Conservation (phyloP, 2,329 filamentous ascomycete species). For the Exophiala oligosperma region DNA sequence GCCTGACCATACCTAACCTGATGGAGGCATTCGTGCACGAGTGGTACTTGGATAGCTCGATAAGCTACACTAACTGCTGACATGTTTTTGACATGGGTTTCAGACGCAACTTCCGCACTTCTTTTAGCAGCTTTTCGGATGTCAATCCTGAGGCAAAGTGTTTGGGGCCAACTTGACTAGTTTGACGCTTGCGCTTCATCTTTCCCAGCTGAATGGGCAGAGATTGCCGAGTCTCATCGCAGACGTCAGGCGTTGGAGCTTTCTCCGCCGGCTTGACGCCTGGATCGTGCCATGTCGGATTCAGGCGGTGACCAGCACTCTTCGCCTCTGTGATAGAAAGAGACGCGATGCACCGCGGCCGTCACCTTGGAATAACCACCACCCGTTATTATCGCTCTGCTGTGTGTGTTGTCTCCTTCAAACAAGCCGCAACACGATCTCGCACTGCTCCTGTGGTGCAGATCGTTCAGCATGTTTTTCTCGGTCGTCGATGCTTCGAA, state of each 20-base stretch:
- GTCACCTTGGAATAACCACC: background rate
- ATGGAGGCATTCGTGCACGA: background rate
- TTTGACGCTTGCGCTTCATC: no score
- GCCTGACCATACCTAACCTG: background rate
- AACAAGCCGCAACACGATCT: no score
- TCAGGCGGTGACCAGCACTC: background rate
- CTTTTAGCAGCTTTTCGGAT: background rate
- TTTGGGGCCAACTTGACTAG: no score
- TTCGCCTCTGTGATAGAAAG: background rate
- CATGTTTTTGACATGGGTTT: background rate
- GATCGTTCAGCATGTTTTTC: no score
- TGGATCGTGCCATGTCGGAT: background rate
- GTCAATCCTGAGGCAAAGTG: background rate
- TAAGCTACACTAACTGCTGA: background rate
- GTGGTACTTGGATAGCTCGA: background rate
- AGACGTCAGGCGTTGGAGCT: background rate
- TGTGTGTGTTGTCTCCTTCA: no score
- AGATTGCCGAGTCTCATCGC: background rate
- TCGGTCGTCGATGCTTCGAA: no score
- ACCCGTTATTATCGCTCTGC: background rate
- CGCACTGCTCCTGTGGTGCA: no score
- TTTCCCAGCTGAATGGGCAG: background rate
- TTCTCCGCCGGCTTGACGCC: background rate
- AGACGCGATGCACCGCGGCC: background rate
- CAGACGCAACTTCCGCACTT: background rate